Evolutionary conservation across 1,284 basidiomycete genomes (phyloP).

Genomic region (Rhodotorula sp.): DNA sequence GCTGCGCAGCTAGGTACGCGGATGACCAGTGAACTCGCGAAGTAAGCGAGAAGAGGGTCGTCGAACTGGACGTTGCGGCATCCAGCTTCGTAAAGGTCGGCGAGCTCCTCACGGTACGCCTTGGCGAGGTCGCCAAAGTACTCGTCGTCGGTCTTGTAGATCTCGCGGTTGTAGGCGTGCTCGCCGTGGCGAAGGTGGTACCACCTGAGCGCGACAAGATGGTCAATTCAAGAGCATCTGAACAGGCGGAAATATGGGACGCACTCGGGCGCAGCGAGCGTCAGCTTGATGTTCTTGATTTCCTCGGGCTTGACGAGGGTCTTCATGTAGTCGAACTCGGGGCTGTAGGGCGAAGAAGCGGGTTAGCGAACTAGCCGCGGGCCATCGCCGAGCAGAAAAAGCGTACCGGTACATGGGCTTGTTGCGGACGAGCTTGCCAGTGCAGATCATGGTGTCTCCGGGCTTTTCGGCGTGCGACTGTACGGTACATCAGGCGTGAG

Average conservation of each 20-base stretch:
- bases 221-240: neutral
- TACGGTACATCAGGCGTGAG: neutral
- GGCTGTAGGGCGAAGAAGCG: constrained; percentile 45
- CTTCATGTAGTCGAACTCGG: constrained; percentile 49
- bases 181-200: constrained; percentile 60
- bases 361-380: constrained; percentile 38
- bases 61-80: constrained; percentile 72
- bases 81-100: constrained; percentile 68
- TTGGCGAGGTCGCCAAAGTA: constrained; percentile 70
- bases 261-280: constrained; percentile 65
- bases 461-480: constrained; percentile 45
- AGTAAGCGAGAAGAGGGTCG: constrained; percentile 55
- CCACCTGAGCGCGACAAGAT: constrained; percentile 52
- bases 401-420: constrained; percentile 60
- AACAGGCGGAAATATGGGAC: neutral
- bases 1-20: neutral
- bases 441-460: constrained; percentile 46
- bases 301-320: constrained; percentile 44
- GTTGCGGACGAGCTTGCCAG: constrained; percentile 61
- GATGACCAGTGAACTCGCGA: constrained; percentile 37
- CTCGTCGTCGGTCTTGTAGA: constrained; percentile 66
- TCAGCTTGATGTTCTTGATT: constrained; percentile 62
- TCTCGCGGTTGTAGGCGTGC: constrained; percentile 59
- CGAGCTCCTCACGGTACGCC: constrained; percentile 69
- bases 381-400: constrained; percentile 46